phyloP scores from a whole-genome alignment of 257 asterid species.

The Solanum commersonii region DNA sequence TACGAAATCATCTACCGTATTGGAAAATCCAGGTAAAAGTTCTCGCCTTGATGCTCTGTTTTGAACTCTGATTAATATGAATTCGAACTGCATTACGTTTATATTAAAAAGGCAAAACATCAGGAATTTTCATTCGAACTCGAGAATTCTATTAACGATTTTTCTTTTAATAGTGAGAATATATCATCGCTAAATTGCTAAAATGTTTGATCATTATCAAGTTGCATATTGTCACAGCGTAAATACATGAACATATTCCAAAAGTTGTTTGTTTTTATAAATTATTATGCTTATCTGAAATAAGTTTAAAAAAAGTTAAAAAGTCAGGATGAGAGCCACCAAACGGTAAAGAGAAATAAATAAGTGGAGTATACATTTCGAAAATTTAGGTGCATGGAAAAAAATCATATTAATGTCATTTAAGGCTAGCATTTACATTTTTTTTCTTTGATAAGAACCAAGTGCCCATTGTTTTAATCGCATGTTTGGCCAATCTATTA shows the following conservation, averaged over 20 bases:
- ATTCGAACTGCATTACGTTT: not conserved
- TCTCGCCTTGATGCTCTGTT: not conserved
- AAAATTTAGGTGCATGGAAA: not conserved
- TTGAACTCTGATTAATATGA: not conserved
- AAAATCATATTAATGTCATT: not conserved
- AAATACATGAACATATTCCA: not conserved
- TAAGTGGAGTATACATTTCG: not conserved
- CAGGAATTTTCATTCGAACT: not conserved
- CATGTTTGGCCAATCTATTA: not conserved
- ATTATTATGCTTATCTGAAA: not conserved
- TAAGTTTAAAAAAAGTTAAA: not conserved
- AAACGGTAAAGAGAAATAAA: not conserved
- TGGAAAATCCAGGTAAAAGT: not conserved
- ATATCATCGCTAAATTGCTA: not conserved
- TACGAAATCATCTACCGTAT: not conserved
- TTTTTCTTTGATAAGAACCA: not conserved
- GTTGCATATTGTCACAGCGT: not conserved
- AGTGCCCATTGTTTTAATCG: not conserved
- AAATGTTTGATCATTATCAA: not conserved
- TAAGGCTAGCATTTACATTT: not conserved
- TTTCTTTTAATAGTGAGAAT: not conserved
- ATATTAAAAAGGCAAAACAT: not conserved
- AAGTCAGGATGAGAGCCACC: not conserved
- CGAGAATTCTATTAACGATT: not conserved
- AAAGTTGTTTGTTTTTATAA: not conserved